Evolutionary conservation across 148 eudicot genomes (phyloP), one percentile per base, ranked within the genome.

Genomic region (Heliamphora exappendiculata): DNA sequence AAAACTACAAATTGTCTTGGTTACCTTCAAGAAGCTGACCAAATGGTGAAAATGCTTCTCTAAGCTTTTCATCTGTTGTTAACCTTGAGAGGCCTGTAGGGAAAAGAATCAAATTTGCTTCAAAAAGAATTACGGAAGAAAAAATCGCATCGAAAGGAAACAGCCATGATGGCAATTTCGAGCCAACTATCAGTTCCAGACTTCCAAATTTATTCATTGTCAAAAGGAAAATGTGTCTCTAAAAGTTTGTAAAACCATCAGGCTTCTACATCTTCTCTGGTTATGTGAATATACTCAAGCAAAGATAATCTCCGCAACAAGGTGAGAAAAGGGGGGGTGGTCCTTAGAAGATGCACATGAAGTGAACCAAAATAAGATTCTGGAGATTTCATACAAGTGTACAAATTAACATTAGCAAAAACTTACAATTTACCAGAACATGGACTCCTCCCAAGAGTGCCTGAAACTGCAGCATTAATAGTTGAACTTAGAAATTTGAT

Each of bases 11-110:
- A n/a, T 37, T 5, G 1, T 66, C 65, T 31, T 45, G 20, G 54
- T 66, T 88, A 92, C 98, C 97, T 72, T 92, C 96, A 57, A 81
- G 77, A 60, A 93, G 91, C 76, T 84, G 85, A 44, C 99, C 99
- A 74, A 88, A 95, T 11, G 90, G 74, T 71, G 85, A 81, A 85
- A 95, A 95, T 58, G 94, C 88, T 79, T 95, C 90, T 84, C 37
- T 83, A 39, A 95, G 94, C 77, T 86, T 91, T 70, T 91, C 96
- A 78, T 95, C 97, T 4, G 91, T 91, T n/a, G 99, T 95, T 72
- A 72, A 78, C 78, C 94, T 89, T 76, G 91, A 89, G 79, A 95
- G 91, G 31, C 98, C 98, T 94, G 87, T 33, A 84, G 13, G 28
- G 73, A 53, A 72, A 24, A 26, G 0, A 37, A 22, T 29, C 33